These are phyloP conservation scores for Teunomyces pallodes DNA, from an alignment of 805 yeast species.

Conservation along the genomic window DNA sequence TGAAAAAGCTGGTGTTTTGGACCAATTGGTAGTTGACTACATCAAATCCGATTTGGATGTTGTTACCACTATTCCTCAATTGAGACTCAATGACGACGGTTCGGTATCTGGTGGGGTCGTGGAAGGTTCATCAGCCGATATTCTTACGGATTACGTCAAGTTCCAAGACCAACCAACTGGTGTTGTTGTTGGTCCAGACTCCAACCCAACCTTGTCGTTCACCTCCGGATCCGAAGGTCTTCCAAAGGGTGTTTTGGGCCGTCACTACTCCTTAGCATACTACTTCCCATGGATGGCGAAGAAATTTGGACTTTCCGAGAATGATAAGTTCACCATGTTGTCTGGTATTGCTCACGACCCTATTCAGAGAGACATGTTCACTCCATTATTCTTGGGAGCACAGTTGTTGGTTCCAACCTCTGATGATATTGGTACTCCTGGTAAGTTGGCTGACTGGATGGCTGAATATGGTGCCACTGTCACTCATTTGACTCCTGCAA, in stretches of 20 bases:
- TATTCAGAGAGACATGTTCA: constrained; percentile 97
- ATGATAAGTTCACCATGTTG: constrained; percentile 93
- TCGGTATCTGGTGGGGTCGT: constrained; percentile 56
- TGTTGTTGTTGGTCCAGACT: constrained; percentile 94
- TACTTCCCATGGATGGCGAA: constrained; percentile 99
- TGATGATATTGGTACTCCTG: constrained; percentile 98
- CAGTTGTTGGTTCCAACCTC: constrained; percentile 89
- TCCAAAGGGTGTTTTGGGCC: constrained; percentile 97
- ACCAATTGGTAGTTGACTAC: constrained; percentile 74
- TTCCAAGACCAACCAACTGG: constrained; percentile 67
- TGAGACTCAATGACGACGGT: constrained; percentile 78
- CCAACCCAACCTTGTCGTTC: constrained; percentile 93
- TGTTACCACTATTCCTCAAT: constrained; percentile 68
- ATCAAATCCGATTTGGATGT: constrained; percentile 71
- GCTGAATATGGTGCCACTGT: constrained; percentile 85
- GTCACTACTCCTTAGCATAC: constrained; percentile 95
- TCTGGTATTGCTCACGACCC: constrained; percentile 99
- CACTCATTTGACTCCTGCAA: constrained; percentile 97
- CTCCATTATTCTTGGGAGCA: constrained; percentile 96
- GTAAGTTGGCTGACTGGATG: constrained; percentile 97
- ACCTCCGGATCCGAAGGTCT: constrained; percentile 98
- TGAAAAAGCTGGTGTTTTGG: constrained; percentile 83
- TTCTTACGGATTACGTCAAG: constrained; percentile 45
- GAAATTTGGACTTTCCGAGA: constrained; percentile 69
- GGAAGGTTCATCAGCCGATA: constrained; percentile 38